These are phyloP conservation scores for Talaromyces thailandensis DNA, from an alignment of 495 filamentous ascomycete genomes.

Conservation along the genomic window DNA sequence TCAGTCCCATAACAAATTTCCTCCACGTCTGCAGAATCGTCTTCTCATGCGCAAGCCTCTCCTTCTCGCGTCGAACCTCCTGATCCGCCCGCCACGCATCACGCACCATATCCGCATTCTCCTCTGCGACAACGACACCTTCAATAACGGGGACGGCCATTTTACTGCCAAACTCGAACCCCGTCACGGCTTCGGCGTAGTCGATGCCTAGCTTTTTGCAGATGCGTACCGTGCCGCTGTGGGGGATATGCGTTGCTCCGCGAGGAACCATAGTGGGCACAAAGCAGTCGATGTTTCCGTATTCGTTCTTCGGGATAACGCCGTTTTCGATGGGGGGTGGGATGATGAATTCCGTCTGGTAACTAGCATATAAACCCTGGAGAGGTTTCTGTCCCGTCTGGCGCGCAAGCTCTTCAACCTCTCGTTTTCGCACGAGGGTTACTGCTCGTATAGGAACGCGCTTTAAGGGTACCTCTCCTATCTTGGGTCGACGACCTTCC, in stretches of 20 bases:
- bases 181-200: conserved; percentile 89
- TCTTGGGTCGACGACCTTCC: conserved; percentile 70
- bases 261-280: conserved; percentile 84
- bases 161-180: conserved; percentile 91
- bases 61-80: conserved; percentile 64
- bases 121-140: conserved; percentile 79
- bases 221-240: conserved; percentile 63
- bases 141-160: conserved; percentile 88
- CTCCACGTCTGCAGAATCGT: conserved; percentile 70
- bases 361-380: conserved; percentile 73
- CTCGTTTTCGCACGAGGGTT: conserved; percentile 78
- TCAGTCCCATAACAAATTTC: conserved; percentile 75
- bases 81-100: conserved; percentile 81
- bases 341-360: conserved; percentile 93
- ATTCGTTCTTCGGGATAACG: conserved; percentile 86
- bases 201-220: conserved; percentile 81
- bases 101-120: conserved; percentile 63
- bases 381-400: conserved; percentile 72
- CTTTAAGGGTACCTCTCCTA: conserved; percentile 70
- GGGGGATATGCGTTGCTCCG: conserved; percentile 75
- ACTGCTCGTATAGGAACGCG: conserved; percentile 83
- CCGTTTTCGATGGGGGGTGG: conserved; percentile 69
- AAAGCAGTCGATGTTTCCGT: conserved; percentile 95
- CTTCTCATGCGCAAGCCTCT: conserved; percentile 74
- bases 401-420: conserved; percentile 74